phyloP scores from a whole-genome alignment of 331 rosid genomes.

The Telfairia occidentalis region DNA sequence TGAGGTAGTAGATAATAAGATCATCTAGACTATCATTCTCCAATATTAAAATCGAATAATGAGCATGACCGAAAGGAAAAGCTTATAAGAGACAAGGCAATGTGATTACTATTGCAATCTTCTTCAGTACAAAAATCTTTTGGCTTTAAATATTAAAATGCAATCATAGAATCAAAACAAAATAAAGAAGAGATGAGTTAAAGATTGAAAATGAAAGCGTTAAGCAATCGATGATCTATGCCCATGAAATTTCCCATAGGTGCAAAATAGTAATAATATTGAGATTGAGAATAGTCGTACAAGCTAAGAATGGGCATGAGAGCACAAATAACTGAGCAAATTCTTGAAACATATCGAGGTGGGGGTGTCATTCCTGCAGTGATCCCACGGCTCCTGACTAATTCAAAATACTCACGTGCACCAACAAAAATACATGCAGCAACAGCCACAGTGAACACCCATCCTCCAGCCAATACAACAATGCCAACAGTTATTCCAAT shows the following conservation, averaged over 20 bases:
- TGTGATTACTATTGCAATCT: background rate
- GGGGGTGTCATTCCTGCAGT: constrained; percentile 82
- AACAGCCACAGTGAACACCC: constrained; percentile 49
- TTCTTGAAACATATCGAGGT: constrained; percentile 63
- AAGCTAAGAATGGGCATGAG: constrained; percentile 60
- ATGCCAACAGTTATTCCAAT: constrained; percentile 59
- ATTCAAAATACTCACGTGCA: constrained; percentile 67
- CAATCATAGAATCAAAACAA: background rate
- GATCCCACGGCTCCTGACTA: constrained; percentile 69
- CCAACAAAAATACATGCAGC: constrained; percentile 57
- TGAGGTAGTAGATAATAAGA: background rate
- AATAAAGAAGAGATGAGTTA: background rate
- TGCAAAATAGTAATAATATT: background rate
- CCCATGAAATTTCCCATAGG: background rate
- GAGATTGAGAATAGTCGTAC: constrained; percentile 29
- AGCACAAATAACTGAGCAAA: constrained; percentile 70
- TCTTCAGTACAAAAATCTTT: background rate
- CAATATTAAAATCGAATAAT: background rate
- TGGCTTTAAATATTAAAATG: background rate
- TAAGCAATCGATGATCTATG: background rate
- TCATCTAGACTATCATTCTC: background rate
- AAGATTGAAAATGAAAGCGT: background rate
- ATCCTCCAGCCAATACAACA: constrained; percentile 71
- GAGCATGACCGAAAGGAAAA: background rate
- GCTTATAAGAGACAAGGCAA: background rate